A percentile compares a stretch with the other conserved stretches of the same genome.
Evolutionary conservation across 176 grass and related monocot genomes (phyloP).

Genomic region (Ampelocalamus luodianensis): DNA sequence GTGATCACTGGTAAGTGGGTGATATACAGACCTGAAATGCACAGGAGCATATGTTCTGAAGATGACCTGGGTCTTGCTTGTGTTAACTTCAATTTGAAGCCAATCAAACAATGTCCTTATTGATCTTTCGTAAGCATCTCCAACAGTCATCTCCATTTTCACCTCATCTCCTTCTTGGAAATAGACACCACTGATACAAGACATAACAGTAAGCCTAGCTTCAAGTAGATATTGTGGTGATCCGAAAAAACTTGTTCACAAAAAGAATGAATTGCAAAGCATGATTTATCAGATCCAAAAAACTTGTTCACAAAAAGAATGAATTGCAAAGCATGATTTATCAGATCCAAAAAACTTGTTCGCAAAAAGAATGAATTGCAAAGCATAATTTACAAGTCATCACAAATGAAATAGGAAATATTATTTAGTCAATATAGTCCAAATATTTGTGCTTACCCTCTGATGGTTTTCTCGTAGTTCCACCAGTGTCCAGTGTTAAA

Average conservation of each 20-base stretch:
- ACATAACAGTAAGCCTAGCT: constrained; percentile 34
- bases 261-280: not conserved
- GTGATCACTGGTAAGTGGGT: not conserved
- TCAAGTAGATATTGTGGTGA: constrained; percentile 7
- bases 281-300: not conserved
- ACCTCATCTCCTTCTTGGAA: constrained; percentile 83
- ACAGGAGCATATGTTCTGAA: constrained; percentile 91
- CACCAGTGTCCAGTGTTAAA: constrained; percentile 96
- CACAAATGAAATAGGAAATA: not conserved
- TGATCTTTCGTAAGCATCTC: constrained; percentile 68
- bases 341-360: not conserved
- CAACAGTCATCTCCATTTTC: constrained; percentile 83
- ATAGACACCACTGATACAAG: constrained; percentile 65
- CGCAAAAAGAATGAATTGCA: not conserved
- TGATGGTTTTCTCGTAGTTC: constrained; percentile 84
- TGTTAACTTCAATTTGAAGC: constrained; percentile 78
- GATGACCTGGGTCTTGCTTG: constrained; percentile 82
- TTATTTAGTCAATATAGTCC: constrained; percentile 7
- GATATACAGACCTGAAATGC: constrained; percentile 87
- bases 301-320: not conserved
- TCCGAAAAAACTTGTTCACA: not conserved
- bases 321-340: not conserved
- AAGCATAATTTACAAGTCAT: not conserved
- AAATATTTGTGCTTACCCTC: constrained; percentile 53
- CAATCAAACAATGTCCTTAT: constrained; percentile 73